Percentiles rank a stretch among this genome's conserved stretches.
Conservation (phyloP, 2,329 filamentous ascomycete species). For the Pseudopyricularia cyperi region DNA sequence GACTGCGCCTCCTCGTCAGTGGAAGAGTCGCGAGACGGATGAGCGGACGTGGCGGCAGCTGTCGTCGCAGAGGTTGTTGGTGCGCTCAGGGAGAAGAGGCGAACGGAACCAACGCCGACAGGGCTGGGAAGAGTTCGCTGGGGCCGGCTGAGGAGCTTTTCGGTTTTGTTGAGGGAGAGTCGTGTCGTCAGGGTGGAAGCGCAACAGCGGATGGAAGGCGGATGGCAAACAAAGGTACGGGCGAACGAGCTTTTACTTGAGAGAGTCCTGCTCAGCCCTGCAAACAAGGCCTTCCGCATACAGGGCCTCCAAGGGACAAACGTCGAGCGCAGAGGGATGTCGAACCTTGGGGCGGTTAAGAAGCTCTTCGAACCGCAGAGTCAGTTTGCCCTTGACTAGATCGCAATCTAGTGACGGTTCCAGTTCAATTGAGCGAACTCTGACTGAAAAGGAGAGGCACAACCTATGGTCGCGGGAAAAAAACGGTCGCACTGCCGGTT, state of each 20-base stretch:
- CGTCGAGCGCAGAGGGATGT: not conserved
- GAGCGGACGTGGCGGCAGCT: not conserved
- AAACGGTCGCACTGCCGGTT: not conserved
- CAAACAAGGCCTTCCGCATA: constrained; percentile 6
- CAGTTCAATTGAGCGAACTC: not conserved
- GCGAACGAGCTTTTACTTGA: constrained; percentile 3
- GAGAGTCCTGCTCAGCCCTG: constrained; percentile 9
- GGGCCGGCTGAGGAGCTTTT: not conserved
- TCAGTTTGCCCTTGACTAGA: not conserved
- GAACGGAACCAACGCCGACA: not conserved
- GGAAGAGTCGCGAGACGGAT: not conserved
- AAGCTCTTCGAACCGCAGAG: not conserved
- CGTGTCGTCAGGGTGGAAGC: not conserved
- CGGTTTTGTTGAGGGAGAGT: not conserved
- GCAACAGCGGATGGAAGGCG: not conserved
- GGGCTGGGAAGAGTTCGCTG: not conserved
- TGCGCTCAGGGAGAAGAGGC: not conserved
- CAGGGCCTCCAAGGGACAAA: constrained; percentile 2
- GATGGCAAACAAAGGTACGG: not conserved
- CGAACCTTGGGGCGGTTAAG: not conserved
- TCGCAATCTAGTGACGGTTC: not conserved
- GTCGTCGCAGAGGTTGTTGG: not conserved
- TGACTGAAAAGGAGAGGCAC: not conserved
- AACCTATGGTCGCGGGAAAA: not conserved
- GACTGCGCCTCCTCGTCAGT: too few species aligned